Conservation (phyloP, 129 eudicot genomes). For the Lactuca sativa region DNA sequence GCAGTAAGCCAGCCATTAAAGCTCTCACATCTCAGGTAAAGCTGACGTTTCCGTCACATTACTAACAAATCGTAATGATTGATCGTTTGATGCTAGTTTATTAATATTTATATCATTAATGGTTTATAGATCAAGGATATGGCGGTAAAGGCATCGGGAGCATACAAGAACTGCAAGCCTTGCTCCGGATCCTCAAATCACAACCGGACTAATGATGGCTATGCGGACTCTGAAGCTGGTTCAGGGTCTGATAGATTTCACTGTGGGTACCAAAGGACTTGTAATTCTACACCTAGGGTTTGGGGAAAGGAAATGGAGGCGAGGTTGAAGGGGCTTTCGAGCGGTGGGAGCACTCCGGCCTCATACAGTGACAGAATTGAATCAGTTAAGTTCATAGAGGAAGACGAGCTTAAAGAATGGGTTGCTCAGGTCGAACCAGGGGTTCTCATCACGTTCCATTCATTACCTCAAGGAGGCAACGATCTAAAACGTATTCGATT, state of each 20-base stretch:
- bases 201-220: conserved; percentile 29
- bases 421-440: conserved; percentile 98
- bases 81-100: conserved; percentile 2
- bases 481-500: conserved; percentile 83
- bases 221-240: conserved; percentile 56
- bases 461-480: conserved; percentile 71
- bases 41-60: not conserved
- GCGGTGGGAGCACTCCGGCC: conserved; percentile 81
- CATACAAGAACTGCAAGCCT: conserved; percentile 81
- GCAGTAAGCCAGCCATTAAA: conserved; percentile 69
- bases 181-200: conserved; percentile 68
- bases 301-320: conserved; percentile 90
- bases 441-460: conserved; percentile 77
- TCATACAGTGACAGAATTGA: conserved; percentile 80
- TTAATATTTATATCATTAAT: not conserved
- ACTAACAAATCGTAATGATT: not conserved
- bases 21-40: conserved; percentile 69
- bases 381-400: conserved; percentile 70
- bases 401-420: conserved; percentile 88
- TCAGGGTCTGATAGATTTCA: conserved; percentile 53
- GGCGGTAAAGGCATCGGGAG: conserved; percentile 88
- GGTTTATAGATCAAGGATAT: conserved; percentile 74
- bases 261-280: conserved; percentile 52
- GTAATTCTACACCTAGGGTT: conserved; percentile 59
- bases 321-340: conserved; percentile 73